Percentiles rank a stretch among this genome's conserved stretches.
Conservation (phyloP, 1,139 yeast species). For the Blastobotrys malaysiensis region DNA sequence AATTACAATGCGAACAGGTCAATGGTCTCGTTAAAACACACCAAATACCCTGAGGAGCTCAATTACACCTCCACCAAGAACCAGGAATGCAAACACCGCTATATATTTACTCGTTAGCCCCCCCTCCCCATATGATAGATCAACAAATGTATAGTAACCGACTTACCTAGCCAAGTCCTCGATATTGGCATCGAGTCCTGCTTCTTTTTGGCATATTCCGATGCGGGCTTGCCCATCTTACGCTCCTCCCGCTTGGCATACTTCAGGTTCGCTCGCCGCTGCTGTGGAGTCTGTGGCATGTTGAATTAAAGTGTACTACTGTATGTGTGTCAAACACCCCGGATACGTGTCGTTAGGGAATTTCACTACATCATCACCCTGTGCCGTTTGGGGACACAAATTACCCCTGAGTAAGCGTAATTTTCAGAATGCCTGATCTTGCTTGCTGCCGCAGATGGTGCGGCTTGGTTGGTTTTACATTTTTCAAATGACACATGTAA, state of each 20-base stretch:
- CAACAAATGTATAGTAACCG: neutral
- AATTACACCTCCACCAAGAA: conserved; percentile 78
- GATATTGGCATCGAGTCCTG: conserved; percentile 46
- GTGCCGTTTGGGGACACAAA: neutral
- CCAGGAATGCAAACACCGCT: conserved; percentile 54
- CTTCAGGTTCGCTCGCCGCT: conserved; percentile 76
- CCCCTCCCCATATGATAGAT: neutral
- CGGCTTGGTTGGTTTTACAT: too few relatives aligned
- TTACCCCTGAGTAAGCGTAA: neutral
- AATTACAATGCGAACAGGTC: too few relatives aligned
- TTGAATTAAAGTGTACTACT: neutral
- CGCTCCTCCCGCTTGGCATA: conserved; percentile 69
- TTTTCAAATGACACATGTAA: too few relatives aligned
- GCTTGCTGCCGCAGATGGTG: neutral
- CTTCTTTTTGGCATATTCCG: conserved; percentile 42
- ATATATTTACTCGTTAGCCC: neutral
- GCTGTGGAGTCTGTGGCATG: conserved; percentile 64
- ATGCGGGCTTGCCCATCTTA: conserved; percentile 57
- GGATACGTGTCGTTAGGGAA: conserved; percentile 2
- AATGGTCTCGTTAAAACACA: conserved; percentile 19
- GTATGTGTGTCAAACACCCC: neutral
- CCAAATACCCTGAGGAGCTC: conserved; percentile 46
- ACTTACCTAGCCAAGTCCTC: conserved; percentile 54
- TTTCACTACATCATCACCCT: neutral
- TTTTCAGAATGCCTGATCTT: neutral